Percentiles rank a stretch among this genome's conserved stretches.
Conservation (phyloP, 2,329 filamentous ascomycete species). For the Amauroascus verrucosus region DNA sequence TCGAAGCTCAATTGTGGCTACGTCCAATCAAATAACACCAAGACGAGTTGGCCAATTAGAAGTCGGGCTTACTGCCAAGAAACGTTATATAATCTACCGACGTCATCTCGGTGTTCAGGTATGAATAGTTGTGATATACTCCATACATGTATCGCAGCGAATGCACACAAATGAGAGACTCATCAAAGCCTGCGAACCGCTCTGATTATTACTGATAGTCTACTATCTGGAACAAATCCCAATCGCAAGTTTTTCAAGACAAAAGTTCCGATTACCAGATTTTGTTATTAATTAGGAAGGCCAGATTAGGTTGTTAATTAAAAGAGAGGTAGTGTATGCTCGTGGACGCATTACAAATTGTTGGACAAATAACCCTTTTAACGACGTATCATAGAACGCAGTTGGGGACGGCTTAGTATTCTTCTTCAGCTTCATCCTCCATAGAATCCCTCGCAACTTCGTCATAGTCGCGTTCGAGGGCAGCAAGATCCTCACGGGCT, state of each 20-base stretch:
- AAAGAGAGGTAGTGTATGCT: neutral
- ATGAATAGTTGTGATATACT: too few species aligned
- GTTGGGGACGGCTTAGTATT: slow-evolving; percentile 11
- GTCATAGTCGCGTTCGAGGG: slow-evolving; percentile 78
- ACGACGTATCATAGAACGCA: neutral
- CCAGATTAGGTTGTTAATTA: neutral
- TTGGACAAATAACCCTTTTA: neutral
- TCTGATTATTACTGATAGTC: neutral
- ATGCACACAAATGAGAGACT: too few species aligned
- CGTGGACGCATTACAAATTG: neutral
- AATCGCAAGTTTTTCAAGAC: neutral
- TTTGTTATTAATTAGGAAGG: neutral
- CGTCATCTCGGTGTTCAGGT: neutral
- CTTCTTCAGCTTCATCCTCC: slow-evolving; percentile 12
- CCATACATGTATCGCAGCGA: too few species aligned
- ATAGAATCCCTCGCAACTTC: slow-evolving; percentile 46
- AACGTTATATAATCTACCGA: neutral
- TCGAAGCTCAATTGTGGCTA: slow-evolving; percentile 5
- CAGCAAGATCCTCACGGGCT: slow-evolving; percentile 74
- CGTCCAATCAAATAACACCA: slow-evolving; percentile 2
- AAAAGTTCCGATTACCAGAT: neutral
- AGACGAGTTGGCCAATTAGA: neutral
- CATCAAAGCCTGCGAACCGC: too few species aligned
- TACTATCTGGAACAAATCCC: neutral
- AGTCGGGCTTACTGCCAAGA: neutral